Base-by-base conservation (phyloP, 306 rosid genomes). In the Medicago lupulina region DNA sequence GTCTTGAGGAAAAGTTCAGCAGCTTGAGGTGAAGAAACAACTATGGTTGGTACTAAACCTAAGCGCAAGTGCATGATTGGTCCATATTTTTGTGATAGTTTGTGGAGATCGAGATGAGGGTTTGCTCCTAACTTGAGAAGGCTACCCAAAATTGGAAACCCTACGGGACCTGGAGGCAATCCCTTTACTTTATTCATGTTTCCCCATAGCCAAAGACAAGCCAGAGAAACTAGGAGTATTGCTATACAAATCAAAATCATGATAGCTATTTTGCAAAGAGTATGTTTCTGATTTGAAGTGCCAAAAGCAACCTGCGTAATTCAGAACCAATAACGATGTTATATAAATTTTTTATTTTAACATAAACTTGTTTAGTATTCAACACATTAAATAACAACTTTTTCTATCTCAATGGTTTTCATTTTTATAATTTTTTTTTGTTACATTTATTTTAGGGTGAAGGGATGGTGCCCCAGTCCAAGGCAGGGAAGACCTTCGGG, bases 101-200 rank as follows among this genome's bases (percentile, higher is more conserved):
- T 8, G 57, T 82, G 86, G 3, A 89, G 71, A 46, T 85, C 90
- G 46, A 59, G 74, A 18, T 92, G 90, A 40, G 91, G 91, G 15
- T 80, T 17, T 69, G 76, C 40, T 0, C 96, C 96, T n/a, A 89
- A 38, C 79, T 68, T 39, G 31, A 72, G 91, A 51, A 92, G 86
- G 80, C 81, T 80, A 8, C 96, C 93, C 23, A 92, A 25, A 72
- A 92, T 59, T 1, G 93, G 96, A 2, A 86, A 70, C 23, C 97
- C 96, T 67, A 10, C 88, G 1, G 96, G 96, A 79, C 97, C 96
- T 2, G 92, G 93, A 49, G 97, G 96, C 55, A 88, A 71, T 40
- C 36, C 80, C 19, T 57, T 85, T 13, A 40, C 28, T 16, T 73
- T 86, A 5, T 54, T 79, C 1, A 3, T 73, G 80, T 17, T 73